Base-by-base conservation (phyloP, 441 rosid genomes). In the Populus hybrid region DNA sequence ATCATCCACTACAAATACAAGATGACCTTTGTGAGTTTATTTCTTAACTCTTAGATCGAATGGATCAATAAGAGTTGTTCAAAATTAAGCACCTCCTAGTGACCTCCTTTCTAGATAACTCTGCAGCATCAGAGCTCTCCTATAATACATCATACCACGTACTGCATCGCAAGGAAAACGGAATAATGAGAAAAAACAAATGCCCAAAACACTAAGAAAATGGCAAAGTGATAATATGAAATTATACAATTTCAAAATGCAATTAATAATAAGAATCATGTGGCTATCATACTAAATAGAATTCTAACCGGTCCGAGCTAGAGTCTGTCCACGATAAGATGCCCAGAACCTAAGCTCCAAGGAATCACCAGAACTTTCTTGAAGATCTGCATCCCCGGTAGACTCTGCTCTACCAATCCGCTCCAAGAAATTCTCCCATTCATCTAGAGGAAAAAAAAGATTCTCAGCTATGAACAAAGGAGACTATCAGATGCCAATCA, bases 131-230 rank as follows among this genome's bases (percentile, higher is more conserved):
- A 95, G 85, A 83, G 99, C 99, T 88, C 97, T 92, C 85, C 99
- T 90, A 78, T 95, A 95, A 79, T 95, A 95, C 99, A 95, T 95
- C 99, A 95, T 95, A 77, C 99, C 98, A 77, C 99, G 97, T 74
- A 95, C 99, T 95, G 92, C 83, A 82, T 75, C 78, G 82, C 80
- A 83, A 12, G 34, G 64, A 40, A 82, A 74, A 77, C 42, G 74
- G 70, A 69, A 50, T 16, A 63, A 72, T 80, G 64, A 79, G 70
- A 73, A 40, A 69, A 69, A 61, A 64, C 14, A 74, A 71, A 40
- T 61, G 18, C 57, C 69, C 61, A 75, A 38, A 46, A n/a, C 73
- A 70, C 73, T 80, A 34, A 71, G 24, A 64, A 74, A 70, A 78
- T 79, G 63, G 67, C 28, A 66, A 75, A 72, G 12, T 35, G 78